A percentile compares a stretch with the other conserved stretches of the same genome.
Evolutionary conservation across 1,139 yeast species (phyloP).

Genomic region (Hyphopichia khmerensis): DNA sequence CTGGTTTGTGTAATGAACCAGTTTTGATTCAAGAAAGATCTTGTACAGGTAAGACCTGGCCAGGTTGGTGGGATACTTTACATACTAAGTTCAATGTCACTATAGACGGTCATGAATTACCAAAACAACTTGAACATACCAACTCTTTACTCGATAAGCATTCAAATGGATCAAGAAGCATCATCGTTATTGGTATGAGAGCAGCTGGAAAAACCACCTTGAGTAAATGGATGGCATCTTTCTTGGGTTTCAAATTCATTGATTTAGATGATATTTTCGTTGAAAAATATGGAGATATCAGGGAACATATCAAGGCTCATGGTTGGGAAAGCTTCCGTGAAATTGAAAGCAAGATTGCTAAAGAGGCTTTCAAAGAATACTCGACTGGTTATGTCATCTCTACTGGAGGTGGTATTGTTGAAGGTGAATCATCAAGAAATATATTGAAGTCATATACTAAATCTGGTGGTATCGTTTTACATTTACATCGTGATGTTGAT

Average conservation of each 20-base stretch:
- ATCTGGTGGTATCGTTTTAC: conserved; percentile 76
- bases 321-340: conserved; percentile 90
- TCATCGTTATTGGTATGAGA: conserved; percentile 93
- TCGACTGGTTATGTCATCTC: conserved; percentile 71
- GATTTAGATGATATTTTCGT: conserved; percentile 82
- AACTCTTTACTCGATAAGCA: conserved; percentile 12
- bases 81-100: conserved; percentile 64
- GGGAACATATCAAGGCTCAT: conserved; percentile 59
- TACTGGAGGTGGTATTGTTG: conserved; percentile 97
- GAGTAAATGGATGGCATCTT: conserved; percentile 75
- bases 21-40: conserved; percentile 82
- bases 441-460: conserved; percentile 53
- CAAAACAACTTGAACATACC: conserved; percentile 16
- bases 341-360: conserved; percentile 60
- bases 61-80: conserved; percentile 98
- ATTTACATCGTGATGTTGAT: conserved; percentile 83
- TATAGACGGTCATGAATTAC: conserved; percentile 67
- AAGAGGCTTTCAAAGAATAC: conserved; percentile 47
- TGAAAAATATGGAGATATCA: conserved; percentile 55
- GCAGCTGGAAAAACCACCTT: conserved; percentile 95
- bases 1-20: conserved; percentile 54
- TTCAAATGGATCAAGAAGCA: conserved; percentile 50
- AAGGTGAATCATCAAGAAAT: conserved; percentile 65
- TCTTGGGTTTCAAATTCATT: conserved; percentile 67
- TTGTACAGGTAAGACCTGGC: conserved; percentile 98